Percentiles rank a stretch among this genome's conserved stretches.
Conservation (phyloP, 179 eudicot species). For the Nepenthes alata region DNA sequence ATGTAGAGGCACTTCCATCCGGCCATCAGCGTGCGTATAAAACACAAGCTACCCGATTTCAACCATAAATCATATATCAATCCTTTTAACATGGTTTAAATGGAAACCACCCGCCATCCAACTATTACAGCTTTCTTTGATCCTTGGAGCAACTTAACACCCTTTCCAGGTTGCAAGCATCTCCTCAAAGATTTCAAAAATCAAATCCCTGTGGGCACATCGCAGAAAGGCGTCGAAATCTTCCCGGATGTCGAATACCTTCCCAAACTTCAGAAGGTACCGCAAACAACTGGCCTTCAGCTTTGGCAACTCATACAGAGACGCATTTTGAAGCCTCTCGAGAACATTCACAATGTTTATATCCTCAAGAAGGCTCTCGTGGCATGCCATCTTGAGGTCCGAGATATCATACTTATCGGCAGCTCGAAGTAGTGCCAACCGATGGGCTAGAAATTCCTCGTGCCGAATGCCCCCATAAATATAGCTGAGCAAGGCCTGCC, state of each 20-base stretch:
- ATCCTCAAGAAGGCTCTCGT: slow-evolving; percentile 66
- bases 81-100: no score
- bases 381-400: slow-evolving; percentile 76
- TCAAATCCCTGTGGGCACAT: slow-evolving; percentile 62
- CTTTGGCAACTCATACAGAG: slow-evolving; percentile 53
- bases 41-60: no score
- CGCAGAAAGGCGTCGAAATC: slow-evolving; percentile 58
- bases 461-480: slow-evolving; percentile 48
- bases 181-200: slow-evolving; percentile 61
- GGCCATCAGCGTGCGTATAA: no score
- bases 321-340: slow-evolving; percentile 68
- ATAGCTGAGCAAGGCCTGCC: slow-evolving; percentile 60
- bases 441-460: slow-evolving; percentile 45
- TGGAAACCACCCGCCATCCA: not conserved
- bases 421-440: slow-evolving; percentile 60
- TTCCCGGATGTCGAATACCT: slow-evolving; percentile 65
- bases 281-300: slow-evolving; percentile 56
- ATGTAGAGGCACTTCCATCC: no score
- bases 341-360: slow-evolving; percentile 65
- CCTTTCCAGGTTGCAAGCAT: slow-evolving; percentile 85
- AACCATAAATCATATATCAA: no score
- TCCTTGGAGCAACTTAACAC: slow-evolving; percentile 24
- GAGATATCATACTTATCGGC: slow-evolving; percentile 76
- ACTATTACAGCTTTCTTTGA: not conserved
- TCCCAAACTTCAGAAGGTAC: slow-evolving; percentile 75